Percentiles rank a stretch among this genome's conserved stretches.
Conservation (phyloP, 2,329 filamentous ascomycete genomes). For the Orbilia ellipsospora region DNA sequence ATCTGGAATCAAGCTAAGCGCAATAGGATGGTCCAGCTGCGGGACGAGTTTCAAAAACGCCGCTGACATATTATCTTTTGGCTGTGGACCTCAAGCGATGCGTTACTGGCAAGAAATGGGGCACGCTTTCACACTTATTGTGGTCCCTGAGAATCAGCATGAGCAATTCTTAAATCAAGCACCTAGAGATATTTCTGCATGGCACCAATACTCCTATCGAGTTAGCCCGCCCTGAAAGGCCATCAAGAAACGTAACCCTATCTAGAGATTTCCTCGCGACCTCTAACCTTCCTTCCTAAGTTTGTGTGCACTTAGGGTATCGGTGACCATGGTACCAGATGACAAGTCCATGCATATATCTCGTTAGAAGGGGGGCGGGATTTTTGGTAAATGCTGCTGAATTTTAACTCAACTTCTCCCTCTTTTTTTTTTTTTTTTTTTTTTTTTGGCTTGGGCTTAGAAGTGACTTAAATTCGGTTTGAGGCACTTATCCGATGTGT, state of each 20-base stretch:
- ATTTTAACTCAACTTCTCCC: too few species aligned
- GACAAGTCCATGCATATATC: not conserved
- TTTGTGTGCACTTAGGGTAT: not conserved
- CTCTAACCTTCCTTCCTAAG: not conserved
- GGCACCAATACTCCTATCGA: too few species aligned
- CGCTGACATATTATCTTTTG: conserved; percentile 35
- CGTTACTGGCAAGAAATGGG: not conserved
- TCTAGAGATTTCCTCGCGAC: too few species aligned
- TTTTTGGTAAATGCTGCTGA: not conserved
- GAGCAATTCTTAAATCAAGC: too few species aligned
- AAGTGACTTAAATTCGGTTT: not conserved
- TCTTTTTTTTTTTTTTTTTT: too few species aligned
- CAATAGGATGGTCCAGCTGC: conserved; percentile 9
- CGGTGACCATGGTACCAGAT: not conserved
- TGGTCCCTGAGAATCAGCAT: not conserved
- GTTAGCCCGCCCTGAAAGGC: too few species aligned
- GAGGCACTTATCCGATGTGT: conserved; percentile 14
- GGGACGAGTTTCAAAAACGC: conserved; percentile 43
- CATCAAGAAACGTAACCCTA: too few species aligned
- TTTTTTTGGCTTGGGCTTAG: not conserved
- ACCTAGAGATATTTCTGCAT: too few species aligned
- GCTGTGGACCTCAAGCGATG: not conserved
- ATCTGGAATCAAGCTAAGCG: conserved; percentile 2
- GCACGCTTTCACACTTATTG: not conserved
- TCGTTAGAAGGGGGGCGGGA: conserved; percentile 7